Evolutionary conservation across 1,284 basidiomycete species (phyloP), one percentile per base, ranked within the genome.

Genomic region (Ustilago loliicola): DNA sequence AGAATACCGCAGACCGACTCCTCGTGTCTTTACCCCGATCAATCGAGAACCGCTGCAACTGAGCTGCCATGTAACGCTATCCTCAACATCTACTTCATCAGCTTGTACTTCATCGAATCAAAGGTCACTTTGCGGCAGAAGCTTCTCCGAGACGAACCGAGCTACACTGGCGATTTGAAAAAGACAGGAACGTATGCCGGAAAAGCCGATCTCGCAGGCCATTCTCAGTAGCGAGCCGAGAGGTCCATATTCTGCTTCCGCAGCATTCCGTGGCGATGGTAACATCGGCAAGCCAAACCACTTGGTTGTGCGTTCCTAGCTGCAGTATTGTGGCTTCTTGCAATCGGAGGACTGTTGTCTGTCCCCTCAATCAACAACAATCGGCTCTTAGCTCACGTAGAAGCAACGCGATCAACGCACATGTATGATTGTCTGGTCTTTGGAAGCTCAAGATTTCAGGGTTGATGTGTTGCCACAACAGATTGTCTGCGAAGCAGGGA

Each of bases 341-440:
- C 45, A 48, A 30, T 50, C 25, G 48, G 29, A 50, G 48, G 48
- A 21, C 25, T 50, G 19, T 27, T 15, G 13, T 50, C 48, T 50
- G 29, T 50, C 25, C 48, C 48, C 48, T 29, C 25, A 15, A 50
- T 50, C 42, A 50, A 27, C 48, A 50, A 50, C 48, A 50, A 50
- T 45, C 19, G n/a, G 42, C 17, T 21, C 25, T 29, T 6, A 50
- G 48, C 48, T 50, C 48, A 25, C 48, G 48, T 50, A 30, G 48
- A 50, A 50, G 23, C 48, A 50, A 50, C 27, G 23, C 48, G 48
- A 29, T 50, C 48, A 27, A 50, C 48, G 48, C 48, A 50, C 48
- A 0, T 50, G 48, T 45, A 17, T 29, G 13, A n/a, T 5, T 50
- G 2, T 25, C 36, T 15, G 36, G 36, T 38, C 36, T 38, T 38